Evolutionary conservation across 1,284 basidiomycete genomes (phyloP).

Genomic region (Exsudoporus floridanus): DNA sequence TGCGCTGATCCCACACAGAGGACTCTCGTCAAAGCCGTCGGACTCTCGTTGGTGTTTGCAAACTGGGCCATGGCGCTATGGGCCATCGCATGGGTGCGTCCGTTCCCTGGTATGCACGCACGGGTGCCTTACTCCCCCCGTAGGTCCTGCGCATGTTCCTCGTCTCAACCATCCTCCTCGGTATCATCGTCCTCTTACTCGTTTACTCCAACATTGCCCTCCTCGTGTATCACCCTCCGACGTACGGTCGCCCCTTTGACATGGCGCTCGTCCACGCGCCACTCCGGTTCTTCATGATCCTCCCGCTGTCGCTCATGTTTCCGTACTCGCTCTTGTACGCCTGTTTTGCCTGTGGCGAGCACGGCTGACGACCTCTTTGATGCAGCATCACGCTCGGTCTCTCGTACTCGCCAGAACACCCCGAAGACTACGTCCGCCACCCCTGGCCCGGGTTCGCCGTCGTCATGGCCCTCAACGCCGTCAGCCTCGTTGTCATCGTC

Average conservation of each 20-base stretch:
- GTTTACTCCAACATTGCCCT: conserved; percentile 68
- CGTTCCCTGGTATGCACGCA: background rate
- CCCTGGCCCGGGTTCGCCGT: conserved; percentile 64
- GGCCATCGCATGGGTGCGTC: conserved; percentile 76
- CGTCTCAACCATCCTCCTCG: conserved; percentile 58
- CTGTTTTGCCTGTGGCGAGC: background rate
- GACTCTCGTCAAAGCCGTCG: conserved; percentile 74
- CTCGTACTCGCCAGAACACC: conserved; percentile 41
- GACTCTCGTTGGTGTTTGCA: conserved; percentile 72
- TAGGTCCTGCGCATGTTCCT: conserved; percentile 65
- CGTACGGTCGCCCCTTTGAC: conserved; percentile 56
- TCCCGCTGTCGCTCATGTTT: conserved; percentile 49
- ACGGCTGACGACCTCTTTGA: conserved; percentile 33
- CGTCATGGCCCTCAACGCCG: conserved; percentile 56
- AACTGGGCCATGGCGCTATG: conserved; percentile 84
- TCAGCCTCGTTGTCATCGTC: conserved; percentile 56
- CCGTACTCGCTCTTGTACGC: conserved; percentile 51
- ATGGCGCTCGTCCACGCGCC: conserved; percentile 72
- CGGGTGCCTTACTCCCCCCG: background rate
- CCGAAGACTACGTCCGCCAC: conserved; percentile 49
- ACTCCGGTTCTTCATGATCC: conserved; percentile 65
- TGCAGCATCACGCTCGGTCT: conserved; percentile 59
- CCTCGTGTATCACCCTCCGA: conserved; percentile 63
- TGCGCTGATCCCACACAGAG: conserved; percentile 38
- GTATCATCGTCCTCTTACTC: conserved; percentile 57